Base-by-base conservation (phyloP, 2,329 filamentous ascomycete species). In the Rutstroemia sp. region DNA sequence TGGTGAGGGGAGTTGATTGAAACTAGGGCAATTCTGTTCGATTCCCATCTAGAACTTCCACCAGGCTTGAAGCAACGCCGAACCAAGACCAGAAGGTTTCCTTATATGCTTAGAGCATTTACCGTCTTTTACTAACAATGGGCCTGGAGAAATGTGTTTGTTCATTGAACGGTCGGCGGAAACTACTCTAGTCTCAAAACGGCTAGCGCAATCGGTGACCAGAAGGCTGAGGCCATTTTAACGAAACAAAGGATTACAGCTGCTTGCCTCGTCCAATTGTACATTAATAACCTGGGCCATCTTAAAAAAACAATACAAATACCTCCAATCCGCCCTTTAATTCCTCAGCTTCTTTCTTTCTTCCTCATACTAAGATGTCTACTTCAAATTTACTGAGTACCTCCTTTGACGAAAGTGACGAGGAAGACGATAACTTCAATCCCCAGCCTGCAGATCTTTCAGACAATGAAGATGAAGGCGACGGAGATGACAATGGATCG, bases 361-460 rank as follows among this genome's bases (percentile, higher is more conserved):
- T 45, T n/a, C n/a, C 47, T 59, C 27, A 14, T 41, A 48, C 41
- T 59, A 63, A 52, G 41, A 68, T 68, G 66, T 63, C 65, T 37
- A 67, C 62, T 23, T 55, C 64, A 16, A 63, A 65, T 59, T 57
- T 67, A 34, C 51, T 62, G n/a, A 63, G 59, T 49, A 56, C 58
- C 27, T 58, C 65, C 37, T 68, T 68, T 57, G 67, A 82, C 66
- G 82, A 85, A 59, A 85, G 81, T 58, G 87, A 89, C 56, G 86
- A 88, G 46, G 89, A 94, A 51, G 91, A 95, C 65, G 86, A 88
- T 59, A 87, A 92, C 71, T 96, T 96, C 79, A 95, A 96, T 71
- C 92, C 91, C 51, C 83, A 80, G 49, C 86, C 87, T 19, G 86
- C 53, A 47, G 53, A 55, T 50, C 53, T 82, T 37, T 94, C 88